Conservation (phyloP, 1,284 basidiomycete genomes). For the Puccinia coronata region DNA sequence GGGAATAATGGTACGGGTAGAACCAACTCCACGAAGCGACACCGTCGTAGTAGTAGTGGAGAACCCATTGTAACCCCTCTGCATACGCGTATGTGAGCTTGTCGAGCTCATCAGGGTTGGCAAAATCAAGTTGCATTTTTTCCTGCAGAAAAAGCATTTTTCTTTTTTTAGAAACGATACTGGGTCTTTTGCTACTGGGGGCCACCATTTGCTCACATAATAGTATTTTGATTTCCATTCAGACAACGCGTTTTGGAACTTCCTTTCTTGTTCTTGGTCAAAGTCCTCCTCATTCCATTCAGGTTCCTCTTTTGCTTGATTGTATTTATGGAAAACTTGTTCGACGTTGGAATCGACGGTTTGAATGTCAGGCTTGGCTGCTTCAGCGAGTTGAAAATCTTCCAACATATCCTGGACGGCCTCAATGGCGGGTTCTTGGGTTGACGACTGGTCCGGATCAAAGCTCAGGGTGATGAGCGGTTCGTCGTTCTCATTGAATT, state of each 20-base stretch:
- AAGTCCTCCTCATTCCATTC: constrained; percentile 34
- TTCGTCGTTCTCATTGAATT: constrained; percentile 65
- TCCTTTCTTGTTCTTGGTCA: constrained; percentile 19
- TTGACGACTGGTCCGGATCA: constrained; percentile 54
- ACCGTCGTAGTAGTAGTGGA: constrained; percentile 60
- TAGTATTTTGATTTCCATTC: constrained; percentile 93
- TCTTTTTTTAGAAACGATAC: no score
- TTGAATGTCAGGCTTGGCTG: constrained; percentile 56
- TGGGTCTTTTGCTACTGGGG: not conserved
- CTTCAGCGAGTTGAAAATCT: constrained; percentile 62
- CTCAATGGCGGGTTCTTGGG: constrained; percentile 60
- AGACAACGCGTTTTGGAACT: constrained; percentile 62
- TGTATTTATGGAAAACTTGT: constrained; percentile 19
- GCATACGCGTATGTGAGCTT: constrained; percentile 54
- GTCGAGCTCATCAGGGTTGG: constrained; percentile 62
- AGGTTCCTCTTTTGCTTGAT: not conserved
- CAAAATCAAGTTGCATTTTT: constrained; percentile 78
- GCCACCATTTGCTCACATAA: constrained; percentile 48
- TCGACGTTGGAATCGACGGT: not conserved
- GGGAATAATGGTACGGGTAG: constrained; percentile 59
- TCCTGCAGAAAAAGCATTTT: constrained; percentile 62
- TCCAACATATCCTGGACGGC: constrained; percentile 58
- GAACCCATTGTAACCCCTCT: constrained; percentile 59
- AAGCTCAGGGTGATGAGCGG: constrained; percentile 52
- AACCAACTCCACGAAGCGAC: constrained; percentile 60